These are phyloP conservation scores for Penicillium psychrofluorescens DNA, from an alignment of 495 filamentous ascomycete genomes.

Conservation along the genomic window DNA sequence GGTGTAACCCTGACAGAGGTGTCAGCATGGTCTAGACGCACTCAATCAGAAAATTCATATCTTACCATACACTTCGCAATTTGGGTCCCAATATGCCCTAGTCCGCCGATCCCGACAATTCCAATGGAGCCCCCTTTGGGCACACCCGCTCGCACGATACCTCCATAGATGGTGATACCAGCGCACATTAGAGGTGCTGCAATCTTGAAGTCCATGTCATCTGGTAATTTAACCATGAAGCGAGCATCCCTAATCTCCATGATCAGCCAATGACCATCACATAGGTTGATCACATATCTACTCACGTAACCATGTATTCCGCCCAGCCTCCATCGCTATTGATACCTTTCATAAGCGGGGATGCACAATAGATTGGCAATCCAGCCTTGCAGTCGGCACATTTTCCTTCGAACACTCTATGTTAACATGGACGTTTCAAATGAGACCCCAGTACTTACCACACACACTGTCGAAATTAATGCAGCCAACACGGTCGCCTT, in stretches of 20 bases:
- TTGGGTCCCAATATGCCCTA: conserved; percentile 21
- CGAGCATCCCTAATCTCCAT: conserved; percentile 10
- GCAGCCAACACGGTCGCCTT: conserved; percentile 34
- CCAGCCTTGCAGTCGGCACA: conserved; percentile 6
- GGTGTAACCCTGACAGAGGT: conserved; percentile 8
- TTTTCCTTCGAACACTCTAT: background rate
- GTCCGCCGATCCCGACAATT: conserved; percentile 16
- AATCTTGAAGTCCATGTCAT: conserved; percentile 18
- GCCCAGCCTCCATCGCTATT: conserved; percentile 23
- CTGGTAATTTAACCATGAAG: conserved; percentile 22
- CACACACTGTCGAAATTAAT: conserved; percentile 9
- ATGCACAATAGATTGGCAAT: conserved; percentile 6
- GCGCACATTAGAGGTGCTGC: conserved; percentile 35
- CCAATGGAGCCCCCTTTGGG: conserved; percentile 9
- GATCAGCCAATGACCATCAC: background rate
- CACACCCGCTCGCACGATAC: conserved; percentile 2
- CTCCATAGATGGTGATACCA: conserved; percentile 21
- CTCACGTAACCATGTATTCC: conserved; percentile 20
- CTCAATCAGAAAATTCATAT: background rate
- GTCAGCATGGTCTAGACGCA: too few relatives aligned
- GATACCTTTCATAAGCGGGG: conserved; percentile 10
- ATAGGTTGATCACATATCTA: background rate
- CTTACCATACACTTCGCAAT: conserved; percentile 14
- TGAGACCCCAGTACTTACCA: background rate
- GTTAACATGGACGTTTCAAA: background rate